These are phyloP conservation scores for Hanseniaspora sp. DNA, from an alignment of 1,139 yeast species.

Conservation along the genomic window DNA sequence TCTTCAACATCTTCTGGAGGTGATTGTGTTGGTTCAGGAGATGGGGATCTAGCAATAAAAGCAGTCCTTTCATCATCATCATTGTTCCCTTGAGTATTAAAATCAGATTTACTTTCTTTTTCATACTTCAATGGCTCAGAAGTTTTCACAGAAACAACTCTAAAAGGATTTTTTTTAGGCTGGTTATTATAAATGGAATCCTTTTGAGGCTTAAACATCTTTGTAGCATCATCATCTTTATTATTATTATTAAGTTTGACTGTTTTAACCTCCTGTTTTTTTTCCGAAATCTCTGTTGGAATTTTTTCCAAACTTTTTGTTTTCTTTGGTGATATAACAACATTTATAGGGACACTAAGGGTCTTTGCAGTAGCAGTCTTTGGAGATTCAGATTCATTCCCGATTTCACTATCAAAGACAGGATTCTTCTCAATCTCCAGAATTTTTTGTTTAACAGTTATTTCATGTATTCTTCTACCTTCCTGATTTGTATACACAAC, in stretches of 20 bases:
- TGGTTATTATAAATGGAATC: neutral
- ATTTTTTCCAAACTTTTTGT: too few relatives aligned
- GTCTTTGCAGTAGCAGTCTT: too few relatives aligned
- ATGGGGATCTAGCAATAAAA: neutral
- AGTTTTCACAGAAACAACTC: constrained; percentile 10
- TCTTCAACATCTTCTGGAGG: neutral
- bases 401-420: neutral
- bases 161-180: constrained; percentile 13
- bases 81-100: neutral
- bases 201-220: neutral
- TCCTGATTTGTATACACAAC: constrained; percentile 15
- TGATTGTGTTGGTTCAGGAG: neutral
- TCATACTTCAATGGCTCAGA: neutral
- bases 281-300: neutral
- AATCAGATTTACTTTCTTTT: neutral
- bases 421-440: constrained; percentile 7
- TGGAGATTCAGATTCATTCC: too few relatives aligned
- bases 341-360: too few relatives aligned
- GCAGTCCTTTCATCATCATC: neutral
- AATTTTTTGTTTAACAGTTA: constrained; percentile 11
- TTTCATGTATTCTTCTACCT: constrained; percentile 14
- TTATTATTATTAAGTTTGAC: neutral
- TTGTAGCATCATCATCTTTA: neutral
- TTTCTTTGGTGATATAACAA: too few relatives aligned
- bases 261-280: neutral